These are phyloP conservation scores for Saccharomyces kudriavzevii DNA, from an alignment of 805 yeast species.

Conservation along the genomic window DNA sequence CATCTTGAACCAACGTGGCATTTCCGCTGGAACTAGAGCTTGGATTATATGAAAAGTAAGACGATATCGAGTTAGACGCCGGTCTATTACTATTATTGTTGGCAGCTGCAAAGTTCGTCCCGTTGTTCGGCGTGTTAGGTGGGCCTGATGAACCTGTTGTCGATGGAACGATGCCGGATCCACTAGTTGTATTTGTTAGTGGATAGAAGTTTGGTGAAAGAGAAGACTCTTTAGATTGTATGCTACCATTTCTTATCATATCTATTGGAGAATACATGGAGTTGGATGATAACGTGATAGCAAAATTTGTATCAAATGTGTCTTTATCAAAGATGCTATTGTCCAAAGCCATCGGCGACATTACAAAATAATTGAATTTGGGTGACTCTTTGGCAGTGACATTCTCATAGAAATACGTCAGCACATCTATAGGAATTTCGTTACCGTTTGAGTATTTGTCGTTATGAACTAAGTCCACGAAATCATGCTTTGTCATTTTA, in stretches of 20 bases:
- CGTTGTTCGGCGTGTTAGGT: neutral
- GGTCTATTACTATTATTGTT: slow-evolving; percentile 6
- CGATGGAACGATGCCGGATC: neutral
- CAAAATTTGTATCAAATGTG: neutral
- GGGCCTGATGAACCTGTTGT: neutral
- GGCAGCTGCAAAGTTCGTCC: neutral
- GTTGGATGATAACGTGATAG: neutral
- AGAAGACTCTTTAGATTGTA: neutral
- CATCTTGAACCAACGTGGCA: slow-evolving; percentile 14
- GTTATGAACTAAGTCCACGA: slow-evolving; percentile 39
- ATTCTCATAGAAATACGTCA: slow-evolving; percentile 59
- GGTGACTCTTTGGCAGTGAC: slow-evolving; percentile 51
- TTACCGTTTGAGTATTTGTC: slow-evolving; percentile 26
- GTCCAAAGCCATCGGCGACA: slow-evolving; percentile 1
- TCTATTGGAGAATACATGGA: slow-evolving; percentile 19
- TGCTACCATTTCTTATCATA: slow-evolving; percentile 5
- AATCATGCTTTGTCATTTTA: slow-evolving; percentile 61
- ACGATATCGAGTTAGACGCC: slow-evolving; percentile 21
- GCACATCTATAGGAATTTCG: slow-evolving; percentile 34
- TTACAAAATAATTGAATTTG: slow-evolving; percentile 14
- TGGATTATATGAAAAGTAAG: slow-evolving; percentile 16
- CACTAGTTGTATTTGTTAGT: neutral
- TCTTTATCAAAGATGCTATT: neutral
- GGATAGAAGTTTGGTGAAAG: neutral
- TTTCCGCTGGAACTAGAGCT: slow-evolving; percentile 6